Base-by-base conservation (phyloP, 2,329 filamentous ascomycete species). In the Thielaviopsis ethacetica region DNA sequence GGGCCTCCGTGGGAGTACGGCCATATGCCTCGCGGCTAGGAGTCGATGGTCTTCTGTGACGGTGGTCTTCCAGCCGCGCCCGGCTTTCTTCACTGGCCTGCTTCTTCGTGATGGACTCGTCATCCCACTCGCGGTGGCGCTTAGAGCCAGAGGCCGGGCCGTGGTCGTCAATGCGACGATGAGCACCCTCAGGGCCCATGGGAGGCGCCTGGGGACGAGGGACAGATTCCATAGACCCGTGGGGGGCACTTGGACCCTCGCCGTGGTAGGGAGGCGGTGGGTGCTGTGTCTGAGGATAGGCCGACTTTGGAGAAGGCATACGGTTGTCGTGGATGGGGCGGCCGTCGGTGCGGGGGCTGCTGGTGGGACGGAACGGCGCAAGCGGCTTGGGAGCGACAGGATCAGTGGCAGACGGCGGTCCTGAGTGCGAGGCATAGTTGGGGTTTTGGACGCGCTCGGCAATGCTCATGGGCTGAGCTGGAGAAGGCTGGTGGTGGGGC, bases 51-150 rank as follows among this genome's bases (percentile, higher is more conserved):
- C 90, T 84, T 61, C 90, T 87, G 67, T 86, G 84, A 62, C 84
- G 83, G 67, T 88, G 80, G 66, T 96, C 90, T 47, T 95, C 90
- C 64, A 96, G 77, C 58, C 89, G 86, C 61, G 88, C 88, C 51
- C 91, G 84, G 63, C 80, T 89, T 70, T 96, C 91, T 5, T 97
- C 91, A 47, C 84, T 95, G 10, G 88, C 85, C 62, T 87, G 83
- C 74, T 96, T 96, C 75, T 96, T 95, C 52, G 78, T 76, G 3
- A 83, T 73, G 22, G 81, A 74, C 41, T 94, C 89, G 41, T 91
- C 86, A 64, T 97, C 93, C 91, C 93, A 96, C 67, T 97, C 93
- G 54, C 91, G 84, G 69, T 84, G 79, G 60, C 93, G 82, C 77
- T 98, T 98, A 60, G 85, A 82, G 3, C 80, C 81, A 12, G 88